These are phyloP conservation scores for Hortiboletus campestris DNA, from an alignment of 768 basidiomycete genomes.

Conservation along the genomic window DNA sequence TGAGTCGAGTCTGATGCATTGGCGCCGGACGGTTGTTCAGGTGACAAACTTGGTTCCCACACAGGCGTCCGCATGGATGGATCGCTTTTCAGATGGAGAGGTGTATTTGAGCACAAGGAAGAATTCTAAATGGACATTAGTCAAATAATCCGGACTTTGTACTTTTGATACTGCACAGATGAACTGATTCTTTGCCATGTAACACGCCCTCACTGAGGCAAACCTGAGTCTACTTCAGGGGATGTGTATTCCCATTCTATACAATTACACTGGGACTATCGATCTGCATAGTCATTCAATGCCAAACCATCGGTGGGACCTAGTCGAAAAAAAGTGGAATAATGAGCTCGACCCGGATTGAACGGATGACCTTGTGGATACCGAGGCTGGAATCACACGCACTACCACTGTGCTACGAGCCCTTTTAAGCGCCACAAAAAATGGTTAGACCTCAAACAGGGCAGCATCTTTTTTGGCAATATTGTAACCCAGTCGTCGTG, in stretches of 20 bases:
- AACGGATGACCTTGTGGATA: conserved; percentile 45
- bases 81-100: conserved; percentile 53
- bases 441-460: no score
- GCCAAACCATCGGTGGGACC: neutral
- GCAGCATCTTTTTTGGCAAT: no score
- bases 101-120: conserved; percentile 68
- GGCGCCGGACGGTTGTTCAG: neutral
- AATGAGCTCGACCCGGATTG: conserved; percentile 41
- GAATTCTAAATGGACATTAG: conserved; percentile 60
- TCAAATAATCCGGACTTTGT: conserved; percentile 9
- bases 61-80: conserved; percentile 72
- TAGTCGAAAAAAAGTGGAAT: neutral
- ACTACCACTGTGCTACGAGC: conserved; percentile 34
- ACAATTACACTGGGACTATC: neutral
- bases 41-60: conserved; percentile 71
- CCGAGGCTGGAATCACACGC: conserved; percentile 33
- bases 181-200: neutral
- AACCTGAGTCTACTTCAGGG: no score
- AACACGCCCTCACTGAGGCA: neutral
- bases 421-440: neutral
- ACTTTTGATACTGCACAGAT: neutral
- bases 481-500: no score
- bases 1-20: neutral
- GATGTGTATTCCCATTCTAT: neutral
- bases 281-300: neutral